Evolutionary conservation across 2,329 filamentous ascomycete species (phyloP).

Genomic region (Penicillium expansum): DNA sequence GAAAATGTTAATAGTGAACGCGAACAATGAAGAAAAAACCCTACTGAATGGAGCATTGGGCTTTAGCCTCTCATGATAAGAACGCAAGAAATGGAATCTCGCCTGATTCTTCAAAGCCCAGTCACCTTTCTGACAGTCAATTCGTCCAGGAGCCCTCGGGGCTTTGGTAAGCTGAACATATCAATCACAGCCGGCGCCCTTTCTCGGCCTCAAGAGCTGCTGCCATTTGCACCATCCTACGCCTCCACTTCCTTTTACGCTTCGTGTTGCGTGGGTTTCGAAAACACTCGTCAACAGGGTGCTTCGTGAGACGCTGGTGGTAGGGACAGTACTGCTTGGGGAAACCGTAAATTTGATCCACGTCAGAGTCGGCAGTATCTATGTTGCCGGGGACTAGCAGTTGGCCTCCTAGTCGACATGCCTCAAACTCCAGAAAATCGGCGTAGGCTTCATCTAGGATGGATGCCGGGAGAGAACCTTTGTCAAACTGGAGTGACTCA

Average conservation of each 20-base stretch:
- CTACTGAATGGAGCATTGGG: not conserved
- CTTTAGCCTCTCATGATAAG: not conserved
- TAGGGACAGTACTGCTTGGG: not conserved
- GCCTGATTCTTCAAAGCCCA: not conserved
- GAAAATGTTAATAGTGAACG: not conserved
- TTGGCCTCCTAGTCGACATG: not conserved
- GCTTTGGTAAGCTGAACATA: not conserved
- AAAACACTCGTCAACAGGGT: not conserved
- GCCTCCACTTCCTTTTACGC: not conserved
- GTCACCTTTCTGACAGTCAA: not conserved
- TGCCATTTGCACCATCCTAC: not conserved
- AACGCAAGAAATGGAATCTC: not conserved
- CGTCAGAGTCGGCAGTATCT: not conserved
- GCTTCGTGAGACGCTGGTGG: not conserved
- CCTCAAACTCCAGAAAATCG: not conserved
- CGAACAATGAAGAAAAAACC: too few relatives aligned
- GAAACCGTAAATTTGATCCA: not conserved
- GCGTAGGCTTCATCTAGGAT: not conserved
- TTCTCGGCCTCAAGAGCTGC: not conserved
- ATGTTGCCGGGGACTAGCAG: not conserved
- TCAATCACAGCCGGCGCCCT: not conserved
- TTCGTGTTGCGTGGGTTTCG: not conserved
- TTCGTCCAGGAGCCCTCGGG: not conserved
- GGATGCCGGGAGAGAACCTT: not conserved
- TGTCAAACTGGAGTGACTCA: not conserved